These are phyloP conservation scores for Clonostachys chloroleuca DNA, from an alignment of 2,329 filamentous ascomycete genomes.

Conservation along the genomic window DNA sequence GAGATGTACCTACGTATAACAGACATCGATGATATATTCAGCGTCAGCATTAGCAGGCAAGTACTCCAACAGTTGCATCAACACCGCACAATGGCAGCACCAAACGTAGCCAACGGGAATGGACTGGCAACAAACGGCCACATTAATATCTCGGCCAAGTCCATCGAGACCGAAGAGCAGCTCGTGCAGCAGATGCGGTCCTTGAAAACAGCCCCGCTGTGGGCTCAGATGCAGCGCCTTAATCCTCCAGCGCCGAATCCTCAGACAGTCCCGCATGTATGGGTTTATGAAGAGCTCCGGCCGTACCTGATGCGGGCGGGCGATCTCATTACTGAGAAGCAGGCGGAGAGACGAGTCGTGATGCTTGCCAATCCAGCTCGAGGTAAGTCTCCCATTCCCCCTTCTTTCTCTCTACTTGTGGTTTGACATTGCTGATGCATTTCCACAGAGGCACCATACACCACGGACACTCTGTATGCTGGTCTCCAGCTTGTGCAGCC, in stretches of 20 bases:
- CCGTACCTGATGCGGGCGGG: constrained; percentile 28
- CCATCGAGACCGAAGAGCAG: too few species aligned
- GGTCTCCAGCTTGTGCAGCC: constrained; percentile 54
- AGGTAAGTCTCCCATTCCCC: constrained; percentile 15
- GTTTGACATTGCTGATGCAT: background rate
- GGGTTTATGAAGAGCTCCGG: constrained; percentile 26
- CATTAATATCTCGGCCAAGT: too few species aligned
- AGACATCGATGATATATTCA: too few species aligned
- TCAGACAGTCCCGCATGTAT: constrained; percentile 28
- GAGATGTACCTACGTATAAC: too few species aligned
- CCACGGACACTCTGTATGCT: constrained; percentile 53
- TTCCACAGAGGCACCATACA: constrained; percentile 36
- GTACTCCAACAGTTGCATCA: too few species aligned
- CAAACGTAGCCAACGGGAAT: too few species aligned
- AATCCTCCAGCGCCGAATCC: constrained; percentile 35
- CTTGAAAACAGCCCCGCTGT: constrained; percentile 25
- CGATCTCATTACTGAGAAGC: constrained; percentile 26
- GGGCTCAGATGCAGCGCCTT: constrained; percentile 40
- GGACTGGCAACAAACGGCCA: too few species aligned
- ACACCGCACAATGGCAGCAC: too few species aligned
- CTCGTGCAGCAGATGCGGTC: too few species aligned
- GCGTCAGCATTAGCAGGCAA: too few species aligned
- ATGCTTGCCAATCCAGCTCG: constrained; percentile 40
- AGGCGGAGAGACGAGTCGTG: constrained; percentile 33
- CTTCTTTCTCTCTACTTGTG: background rate